A percentile compares a stretch with the other conserved stretches of the same genome.
Evolutionary conservation across 1,139 yeast species (phyloP).

Genomic region (Chernovozyma sophiae-reginae): DNA sequence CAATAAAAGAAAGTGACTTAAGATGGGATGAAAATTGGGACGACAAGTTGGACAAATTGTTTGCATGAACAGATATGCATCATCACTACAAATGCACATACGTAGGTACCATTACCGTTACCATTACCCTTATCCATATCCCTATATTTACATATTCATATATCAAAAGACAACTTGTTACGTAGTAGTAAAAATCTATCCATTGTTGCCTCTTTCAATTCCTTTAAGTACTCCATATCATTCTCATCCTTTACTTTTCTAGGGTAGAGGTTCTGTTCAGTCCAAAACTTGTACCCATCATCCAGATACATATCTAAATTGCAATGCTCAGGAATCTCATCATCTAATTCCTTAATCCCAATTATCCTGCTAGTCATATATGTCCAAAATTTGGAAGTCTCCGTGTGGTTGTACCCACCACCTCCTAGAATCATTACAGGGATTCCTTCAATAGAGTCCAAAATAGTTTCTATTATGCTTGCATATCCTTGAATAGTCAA

Average conservation of each 20-base stretch:
- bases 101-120: too few relatives aligned
- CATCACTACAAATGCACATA: too few relatives aligned
- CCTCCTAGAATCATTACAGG: conserved; percentile 61
- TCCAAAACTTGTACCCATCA: conserved; percentile 54
- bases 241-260: conserved; percentile 42
- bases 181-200: too few relatives aligned
- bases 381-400: conserved; percentile 65
- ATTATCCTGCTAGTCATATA: conserved; percentile 44
- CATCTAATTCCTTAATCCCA: not conserved
- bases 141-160: too few relatives aligned
- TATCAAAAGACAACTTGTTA: too few relatives aligned
- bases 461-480: conserved; percentile 25
- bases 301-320: conserved; percentile 39
- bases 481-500: conserved; percentile 52
- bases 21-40: conserved; percentile 84
- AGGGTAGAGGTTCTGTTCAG: conserved; percentile 18
- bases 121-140: too few relatives aligned
- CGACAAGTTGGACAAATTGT: not conserved
- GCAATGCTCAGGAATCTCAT: conserved; percentile 49
- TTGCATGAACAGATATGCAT: too few relatives aligned
- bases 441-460: conserved; percentile 22
- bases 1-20: conserved; percentile 56
- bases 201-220: conserved; percentile 7
- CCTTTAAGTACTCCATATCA: conserved; percentile 17
- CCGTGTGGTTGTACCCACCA: conserved; percentile 68